Base-by-base conservation (phyloP, 2,329 filamentous ascomycete genomes). In the Penicillium nordicum region DNA sequence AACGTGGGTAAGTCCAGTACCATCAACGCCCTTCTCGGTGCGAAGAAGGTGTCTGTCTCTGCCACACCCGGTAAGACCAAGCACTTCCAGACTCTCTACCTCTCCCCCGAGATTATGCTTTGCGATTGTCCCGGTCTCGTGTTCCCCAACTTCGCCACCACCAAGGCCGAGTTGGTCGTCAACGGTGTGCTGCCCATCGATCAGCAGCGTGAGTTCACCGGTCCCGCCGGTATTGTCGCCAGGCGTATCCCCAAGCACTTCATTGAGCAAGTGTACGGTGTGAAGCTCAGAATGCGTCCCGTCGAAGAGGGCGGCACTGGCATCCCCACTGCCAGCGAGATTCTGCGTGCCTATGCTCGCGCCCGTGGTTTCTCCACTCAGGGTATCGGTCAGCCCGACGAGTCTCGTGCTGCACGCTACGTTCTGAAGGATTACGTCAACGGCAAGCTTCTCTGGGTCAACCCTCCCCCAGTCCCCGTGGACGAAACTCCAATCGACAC, bases 1-100 rank as follows among this genome's bases (percentile, higher is more conserved):
- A 99, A 99, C 78, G 94, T 99, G 61, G 94, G 94, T 77, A 99
- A 99, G 78, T 99, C 95, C 1, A 97, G 92, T 47, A 99, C 94
- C 16, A 99, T 99, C 82, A 99, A 99, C 78, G 93, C 94, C 41
- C 84, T 99, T n/a, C 92, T 97, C 57, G 95, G 95, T 49, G 88
- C 94, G 53, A 99, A 97, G 80, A 99, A 97, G 78, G 94, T 99
- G 6, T 97, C 93, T 0, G 95, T 99, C 38, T 99, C 94, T 16
- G 88, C 93, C 14, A 99, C 94, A 1, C 94, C 94, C 4, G 94
- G 94, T 72, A 99, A 99, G 79, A 99, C 94, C 14, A 99, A 99
- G 79, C 94, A 99, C 70, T 99, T 99, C 79, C 94, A 99, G 75
- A 99, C 94, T 1, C 94, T 99, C 57, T 92, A 97, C 72, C 84